These are phyloP conservation scores for Neonectria magnoliae DNA, from an alignment of 2,329 filamentous ascomycete species.

Conservation along the genomic window DNA sequence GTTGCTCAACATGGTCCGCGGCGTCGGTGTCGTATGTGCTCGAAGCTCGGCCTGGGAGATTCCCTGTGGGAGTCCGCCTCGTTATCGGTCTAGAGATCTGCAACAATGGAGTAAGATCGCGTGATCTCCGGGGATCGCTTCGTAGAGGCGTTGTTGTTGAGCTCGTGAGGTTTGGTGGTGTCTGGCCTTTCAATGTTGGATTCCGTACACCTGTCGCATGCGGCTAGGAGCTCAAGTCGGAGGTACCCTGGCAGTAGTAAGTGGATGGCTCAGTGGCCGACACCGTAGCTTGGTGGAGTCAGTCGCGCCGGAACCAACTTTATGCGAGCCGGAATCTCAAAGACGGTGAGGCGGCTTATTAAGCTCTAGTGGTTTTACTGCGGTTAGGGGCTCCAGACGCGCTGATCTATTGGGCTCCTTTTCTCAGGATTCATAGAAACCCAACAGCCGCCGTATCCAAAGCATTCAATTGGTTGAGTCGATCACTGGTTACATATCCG, in stretches of 20 bases:
- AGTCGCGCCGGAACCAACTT: constrained; percentile 39
- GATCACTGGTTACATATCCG: not conserved
- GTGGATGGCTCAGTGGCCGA: constrained; percentile 23
- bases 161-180: constrained; percentile 19
- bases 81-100: constrained; percentile 11
- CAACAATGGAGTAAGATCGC: constrained; percentile 24
- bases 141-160: constrained; percentile 8
- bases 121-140: constrained; percentile 25
- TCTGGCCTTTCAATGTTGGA: constrained; percentile 28
- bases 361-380: not conserved
- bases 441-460: too few relatives aligned
- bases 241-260: constrained; percentile 29
- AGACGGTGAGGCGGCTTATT: not conserved
- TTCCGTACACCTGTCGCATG: constrained; percentile 44
- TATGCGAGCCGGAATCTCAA: constrained; percentile 41
- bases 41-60: constrained; percentile 30
- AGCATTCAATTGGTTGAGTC: too few relatives aligned
- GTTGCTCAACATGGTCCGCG: constrained; percentile 47
- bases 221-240: constrained; percentile 38
- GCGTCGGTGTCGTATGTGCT: constrained; percentile 25
- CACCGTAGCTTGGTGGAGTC: constrained; percentile 33
- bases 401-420: not conserved
- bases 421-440: not conserved
- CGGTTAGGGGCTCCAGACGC: constrained; percentile 1
- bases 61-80: constrained; percentile 25